Evolutionary conservation across 371 early-diverging fungal genomes (phyloP), one percentile per base, ranked within the genome.

Genomic region (Mortierella sp.): DNA sequence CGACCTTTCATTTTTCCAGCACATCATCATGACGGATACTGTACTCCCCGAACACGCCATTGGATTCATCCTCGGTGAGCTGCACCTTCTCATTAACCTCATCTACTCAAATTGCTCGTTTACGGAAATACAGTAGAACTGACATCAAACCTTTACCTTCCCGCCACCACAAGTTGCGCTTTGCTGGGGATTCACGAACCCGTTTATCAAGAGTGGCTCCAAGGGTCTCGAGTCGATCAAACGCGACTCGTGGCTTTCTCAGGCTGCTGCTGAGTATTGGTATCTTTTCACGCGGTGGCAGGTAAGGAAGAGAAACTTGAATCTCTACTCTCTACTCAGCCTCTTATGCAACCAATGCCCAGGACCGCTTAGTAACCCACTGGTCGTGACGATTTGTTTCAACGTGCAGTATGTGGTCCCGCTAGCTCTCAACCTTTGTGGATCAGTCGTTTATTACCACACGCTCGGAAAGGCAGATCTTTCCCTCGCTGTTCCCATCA

Each of bases 161-260:
- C 4, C n/a, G 4, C 7, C 30, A 26, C 29, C 87, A 6, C 60
- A 82, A 81, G 95, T 95, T 18, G 95, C 96, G 1, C 74, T 95
- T 11, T 96, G 95, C 75, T 98, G 98, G 98, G 98, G 98, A 9
- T 89, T 93, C 53, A 97, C 98, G 11, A 98, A 98, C 74, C 97
- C 97, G 1, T 93, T 98, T 67, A 95, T 98, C 80, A 96, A 96
- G 82, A 84, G 84, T 15, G 98, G 97, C 11, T 92, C 91, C 64
- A 73, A 79, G 55, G 98, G 96, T 1, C 79, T 98, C 23, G 95
- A 95, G 45, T 62, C 74, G 14, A 87, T 97, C 43, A 89, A 85
- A 81, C 79, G 83, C 28, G 63, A 64, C 63, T 63, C 60, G 0
- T 91, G 89, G 89, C 64, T 87, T 18, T 71, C 82, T 11, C 91